Evolutionary conservation across 1,139 yeast genomes (phyloP), one percentile per base, ranked within the genome.

Genomic region (Scheffersomyces cryptocercus): DNA sequence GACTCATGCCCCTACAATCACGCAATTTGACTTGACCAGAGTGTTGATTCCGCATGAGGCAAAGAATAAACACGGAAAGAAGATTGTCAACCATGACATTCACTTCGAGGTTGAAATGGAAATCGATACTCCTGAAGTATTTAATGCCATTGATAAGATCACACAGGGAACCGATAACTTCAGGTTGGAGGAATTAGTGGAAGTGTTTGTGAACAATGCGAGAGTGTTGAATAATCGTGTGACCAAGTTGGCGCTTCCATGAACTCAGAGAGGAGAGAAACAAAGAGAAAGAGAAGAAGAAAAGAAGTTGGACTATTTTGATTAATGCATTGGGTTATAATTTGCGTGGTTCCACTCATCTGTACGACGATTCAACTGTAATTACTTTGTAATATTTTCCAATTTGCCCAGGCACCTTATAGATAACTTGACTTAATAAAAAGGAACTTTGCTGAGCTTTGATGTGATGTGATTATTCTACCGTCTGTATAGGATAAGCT

Each of bases 121-220:
- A 67, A 69, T 88, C 37, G 89, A 88, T 52, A 74, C 84, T 10
- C 61, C 70, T 5, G 85, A 85, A 50, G 70, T 90, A 41, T 67
- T 87, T 47, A 67, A 68, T 39, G 85, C 88, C 16, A 85, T 84
- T 62, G 84, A 84, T 40, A 67, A 69, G 54, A 67, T 73, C 40
- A 65, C 67, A 37, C 64, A 61, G 42, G 78, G 79, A 7, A 68
- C 70, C 7, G 88, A 85, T 57, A 74, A 82, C 43, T 75, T 79
- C 45, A 75, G 86, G 45, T 85, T 82, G 56, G 88, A 85, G 47
- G 86, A 85, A 51, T 68, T 85, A 49, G 80, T 85, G 41, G 88
- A 85, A 64, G 79, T 86, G 3, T 83, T 85, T 50, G 64, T 86
- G 53, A 87, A 85, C 60, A 86, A 86, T 58, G 90, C 88, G 11